Evolutionary conservation across 2,329 filamentous ascomycete species (phyloP), one percentile per base, ranked within the genome.

Genomic region (Cadophora gregata): DNA sequence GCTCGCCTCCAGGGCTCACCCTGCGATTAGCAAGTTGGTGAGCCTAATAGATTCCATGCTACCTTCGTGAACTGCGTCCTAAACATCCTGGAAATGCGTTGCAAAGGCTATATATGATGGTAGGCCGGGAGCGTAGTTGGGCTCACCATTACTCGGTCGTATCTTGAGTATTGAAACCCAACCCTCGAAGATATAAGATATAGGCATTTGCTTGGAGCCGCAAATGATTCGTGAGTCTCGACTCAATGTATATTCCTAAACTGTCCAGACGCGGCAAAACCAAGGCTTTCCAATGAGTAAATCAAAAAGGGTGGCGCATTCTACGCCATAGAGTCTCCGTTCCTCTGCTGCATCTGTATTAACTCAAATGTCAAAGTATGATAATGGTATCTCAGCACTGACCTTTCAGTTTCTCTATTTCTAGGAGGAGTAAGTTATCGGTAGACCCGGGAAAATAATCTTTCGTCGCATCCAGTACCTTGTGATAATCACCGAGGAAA

Each of bases 231-330:
- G 19, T 8, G 59, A 6, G 16, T 61, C 42, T 29, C 33, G 45
- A 48, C 59, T 61, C 10, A 61, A 25, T 1, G 31, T 25, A 31
- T 50, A 61, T 25, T 61, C 59, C 19, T 61, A 42, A 1, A 61
- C 42, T 24, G 59, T 36, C 59, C 59, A 61, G 24, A 50, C 42
- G 3, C 42, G 38, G 4, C n/a, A 14, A 16, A 61, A 61, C 59
- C 59, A 61, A 7, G 59, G 21, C 24, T 42, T 27, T 21, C 4
- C 6, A 12, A 5, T 19, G 14, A 61, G 24, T 3, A 27, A 61
- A 2, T 31, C 19, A 14, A 61, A 9, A 29, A 61, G 38, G 9
- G 9, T 6, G 10, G 5, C 7, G 8, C 7, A 61, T 19, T 29
- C n/a, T 16, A 7, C 12, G 16, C 31, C 27, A 50, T 48, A 48